These are phyloP conservation scores for Kwoniella shivajii DNA, from an alignment of 1,284 basidiomycete genomes.

Conservation along the genomic window DNA sequence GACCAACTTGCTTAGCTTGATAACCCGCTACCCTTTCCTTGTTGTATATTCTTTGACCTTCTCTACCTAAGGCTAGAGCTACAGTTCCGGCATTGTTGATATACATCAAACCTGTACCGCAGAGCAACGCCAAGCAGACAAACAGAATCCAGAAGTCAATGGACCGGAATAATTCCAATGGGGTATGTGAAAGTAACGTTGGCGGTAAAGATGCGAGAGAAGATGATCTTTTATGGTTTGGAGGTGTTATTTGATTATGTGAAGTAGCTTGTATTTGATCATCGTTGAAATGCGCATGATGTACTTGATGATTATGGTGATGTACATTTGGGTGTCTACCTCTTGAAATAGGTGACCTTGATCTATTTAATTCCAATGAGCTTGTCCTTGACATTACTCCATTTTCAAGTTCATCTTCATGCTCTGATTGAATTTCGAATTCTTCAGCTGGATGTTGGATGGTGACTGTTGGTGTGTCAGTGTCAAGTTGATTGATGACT, in stretches of 20 bases:
- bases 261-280: constrained; percentile 1
- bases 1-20: constrained; percentile 84
- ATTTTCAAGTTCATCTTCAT: constrained; percentile 2
- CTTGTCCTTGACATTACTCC: constrained; percentile 14
- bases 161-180: constrained; percentile 41
- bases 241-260: not conserved
- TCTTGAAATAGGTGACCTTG: constrained; percentile 26
- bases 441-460: constrained; percentile 1
- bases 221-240: constrained; percentile 17
- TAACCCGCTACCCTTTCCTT: constrained; percentile 67
- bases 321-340: constrained; percentile 7
- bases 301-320: not conserved
- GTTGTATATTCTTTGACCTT: constrained; percentile 67
- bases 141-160: constrained; percentile 77
- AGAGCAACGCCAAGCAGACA: constrained; percentile 68
- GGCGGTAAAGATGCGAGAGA: constrained; percentile 32
- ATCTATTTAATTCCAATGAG: constrained; percentile 38
- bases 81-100: constrained; percentile 97
- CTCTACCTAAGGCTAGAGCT: constrained; percentile 76
- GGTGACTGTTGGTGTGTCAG: not conserved
- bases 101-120: constrained; percentile 87
- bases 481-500: constrained; percentile 10
- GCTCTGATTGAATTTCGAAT: constrained; percentile 3
- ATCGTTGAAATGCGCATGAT: constrained; percentile 21
- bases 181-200: constrained; percentile 28